Conservation (phyloP, 2,329 filamentous ascomycete species). For the Colletotrichum sp. region DNA sequence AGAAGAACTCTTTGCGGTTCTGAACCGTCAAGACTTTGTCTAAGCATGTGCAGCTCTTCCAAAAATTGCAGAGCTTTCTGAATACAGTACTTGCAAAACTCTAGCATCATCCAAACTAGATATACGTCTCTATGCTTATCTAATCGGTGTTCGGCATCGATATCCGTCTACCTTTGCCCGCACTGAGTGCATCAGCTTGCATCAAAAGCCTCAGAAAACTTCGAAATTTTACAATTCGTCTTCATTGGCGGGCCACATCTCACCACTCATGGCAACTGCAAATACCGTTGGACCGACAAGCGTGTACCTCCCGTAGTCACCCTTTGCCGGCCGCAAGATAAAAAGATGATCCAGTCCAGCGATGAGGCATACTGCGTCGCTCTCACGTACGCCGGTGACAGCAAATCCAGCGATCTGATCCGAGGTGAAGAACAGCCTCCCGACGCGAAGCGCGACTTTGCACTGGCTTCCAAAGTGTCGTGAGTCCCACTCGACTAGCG, state of each 20-base stretch:
- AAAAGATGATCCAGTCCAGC: background rate
- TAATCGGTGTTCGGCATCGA: background rate
- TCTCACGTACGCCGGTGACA: background rate
- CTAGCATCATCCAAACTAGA: background rate
- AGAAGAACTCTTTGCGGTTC: background rate
- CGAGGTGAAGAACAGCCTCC: background rate
- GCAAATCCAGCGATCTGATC: background rate
- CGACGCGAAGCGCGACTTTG: background rate
- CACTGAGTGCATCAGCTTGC: background rate
- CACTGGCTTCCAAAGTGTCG: background rate
- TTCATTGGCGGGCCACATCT: background rate
- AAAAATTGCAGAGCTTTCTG: background rate
- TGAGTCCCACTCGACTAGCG: background rate
- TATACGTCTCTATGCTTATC: background rate
- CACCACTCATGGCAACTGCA: background rate
- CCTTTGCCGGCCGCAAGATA: background rate
- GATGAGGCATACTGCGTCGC: background rate
- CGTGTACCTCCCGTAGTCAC: rapidly evolving
- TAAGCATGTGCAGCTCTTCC: background rate
- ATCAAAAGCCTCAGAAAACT: background rate
- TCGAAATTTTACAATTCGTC: background rate
- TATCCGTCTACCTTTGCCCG: background rate
- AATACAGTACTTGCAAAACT: background rate
- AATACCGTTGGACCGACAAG: background rate
- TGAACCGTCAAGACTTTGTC: background rate